Evolutionary conservation across 106 monocot species (phyloP).

Genomic region (Platanthera guangdongensis): DNA sequence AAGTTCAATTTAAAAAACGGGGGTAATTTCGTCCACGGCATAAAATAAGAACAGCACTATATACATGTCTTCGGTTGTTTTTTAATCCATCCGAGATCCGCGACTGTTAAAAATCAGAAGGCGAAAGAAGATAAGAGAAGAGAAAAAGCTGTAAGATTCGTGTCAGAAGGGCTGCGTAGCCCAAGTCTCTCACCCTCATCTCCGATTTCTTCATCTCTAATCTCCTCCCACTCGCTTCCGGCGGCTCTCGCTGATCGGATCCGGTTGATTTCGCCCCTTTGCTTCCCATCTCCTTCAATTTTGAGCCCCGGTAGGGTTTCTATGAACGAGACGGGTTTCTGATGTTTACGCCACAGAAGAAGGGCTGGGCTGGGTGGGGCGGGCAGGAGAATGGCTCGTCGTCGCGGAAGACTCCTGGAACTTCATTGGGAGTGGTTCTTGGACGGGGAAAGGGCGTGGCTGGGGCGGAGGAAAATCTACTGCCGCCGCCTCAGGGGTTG

Average conservation of each 20-base stretch:
- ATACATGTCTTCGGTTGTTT: neutral
- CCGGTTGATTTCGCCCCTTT: neutral
- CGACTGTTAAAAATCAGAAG: neutral
- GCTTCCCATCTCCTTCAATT: neutral
- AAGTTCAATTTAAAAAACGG: neutral
- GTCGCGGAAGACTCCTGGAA: slow-evolving; percentile 5
- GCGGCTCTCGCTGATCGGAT: neutral
- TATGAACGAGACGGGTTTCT: slow-evolving; percentile 3
- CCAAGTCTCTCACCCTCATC: neutral
- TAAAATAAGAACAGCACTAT: neutral
- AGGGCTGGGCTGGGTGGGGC: slow-evolving; percentile 14
- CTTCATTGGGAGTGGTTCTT: neutral
- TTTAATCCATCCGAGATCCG: neutral
- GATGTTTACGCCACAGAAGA: slow-evolving; percentile 28
- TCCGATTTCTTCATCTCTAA: neutral
- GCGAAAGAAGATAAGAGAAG: neutral
- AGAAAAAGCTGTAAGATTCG: neutral
- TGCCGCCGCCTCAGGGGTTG: slow-evolving; percentile 9
- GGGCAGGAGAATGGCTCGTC: slow-evolving; percentile 11
- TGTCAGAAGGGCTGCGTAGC: neutral
- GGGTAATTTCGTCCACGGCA: neutral
- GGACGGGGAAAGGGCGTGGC: slow-evolving; percentile 12
- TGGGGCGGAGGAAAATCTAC: neutral
- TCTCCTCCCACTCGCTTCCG: neutral
- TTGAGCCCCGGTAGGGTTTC: neutral